Percentiles rank a stretch among this genome's conserved stretches.
Conservation (phyloP, 805 yeast species). For the Saccharomycopsis guyanensis region DNA sequence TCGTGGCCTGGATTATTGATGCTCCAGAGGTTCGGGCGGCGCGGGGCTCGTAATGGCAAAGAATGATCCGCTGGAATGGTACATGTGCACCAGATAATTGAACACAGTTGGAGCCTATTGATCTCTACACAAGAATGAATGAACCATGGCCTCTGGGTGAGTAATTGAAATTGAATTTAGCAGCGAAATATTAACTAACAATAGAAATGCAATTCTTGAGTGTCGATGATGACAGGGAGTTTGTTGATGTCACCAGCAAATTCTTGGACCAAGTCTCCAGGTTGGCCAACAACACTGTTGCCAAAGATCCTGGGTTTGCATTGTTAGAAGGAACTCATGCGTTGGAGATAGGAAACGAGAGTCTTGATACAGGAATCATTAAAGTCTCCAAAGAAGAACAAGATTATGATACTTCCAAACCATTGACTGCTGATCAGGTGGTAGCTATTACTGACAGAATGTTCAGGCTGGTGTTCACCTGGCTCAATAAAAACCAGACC, state of each 20-base stretch:
- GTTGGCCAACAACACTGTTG: conserved; percentile 47
- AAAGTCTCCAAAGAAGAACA: conserved; percentile 35
- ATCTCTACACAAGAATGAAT: too few relatives aligned
- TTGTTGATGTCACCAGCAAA: conserved; percentile 49
- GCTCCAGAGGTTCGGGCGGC: too few relatives aligned
- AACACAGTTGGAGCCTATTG: too few relatives aligned
- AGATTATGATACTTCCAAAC: conserved; percentile 5
- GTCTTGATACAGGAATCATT: conserved; percentile 74
- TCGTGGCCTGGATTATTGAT: too few relatives aligned
- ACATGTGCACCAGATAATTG: too few relatives aligned
- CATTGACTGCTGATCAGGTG: conserved; percentile 30
- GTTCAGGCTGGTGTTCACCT: conserved; percentile 48
- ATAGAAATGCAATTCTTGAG: neutral
- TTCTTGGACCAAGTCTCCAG: conserved; percentile 34
- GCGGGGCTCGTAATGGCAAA: too few relatives aligned
- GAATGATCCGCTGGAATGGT: too few relatives aligned
- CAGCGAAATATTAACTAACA: too few relatives aligned
- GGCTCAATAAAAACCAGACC: conserved; percentile 71
- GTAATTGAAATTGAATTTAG: too few relatives aligned
- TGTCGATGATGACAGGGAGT: conserved; percentile 17
- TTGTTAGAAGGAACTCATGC: conserved; percentile 85
- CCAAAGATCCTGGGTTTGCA: conserved; percentile 51
- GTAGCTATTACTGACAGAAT: conserved; percentile 48
- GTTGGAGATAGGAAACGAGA: conserved; percentile 62
- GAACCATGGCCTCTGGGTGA: neutral